These are phyloP conservation scores for Aureobasidium sp. DNA, from an alignment of 2,329 filamentous ascomycete species.

Conservation along the genomic window DNA sequence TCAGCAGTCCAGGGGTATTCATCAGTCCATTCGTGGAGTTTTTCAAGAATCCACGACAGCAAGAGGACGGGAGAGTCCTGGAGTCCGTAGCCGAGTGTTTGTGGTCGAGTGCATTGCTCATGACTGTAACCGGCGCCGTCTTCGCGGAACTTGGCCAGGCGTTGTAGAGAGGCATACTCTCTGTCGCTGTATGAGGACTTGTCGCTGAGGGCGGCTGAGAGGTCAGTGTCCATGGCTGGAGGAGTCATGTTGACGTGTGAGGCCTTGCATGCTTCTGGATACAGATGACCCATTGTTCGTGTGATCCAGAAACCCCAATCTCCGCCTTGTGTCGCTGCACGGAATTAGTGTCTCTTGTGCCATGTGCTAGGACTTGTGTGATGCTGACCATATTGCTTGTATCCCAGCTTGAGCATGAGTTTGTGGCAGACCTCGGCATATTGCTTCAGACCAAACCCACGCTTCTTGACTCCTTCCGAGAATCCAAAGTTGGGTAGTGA, in stretches of 20 bases:
- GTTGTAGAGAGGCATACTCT: slow-evolving; percentile 47
- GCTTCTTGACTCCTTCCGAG: slow-evolving; percentile 40
- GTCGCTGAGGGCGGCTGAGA: slow-evolving; percentile 51
- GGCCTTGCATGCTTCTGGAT: slow-evolving; percentile 51
- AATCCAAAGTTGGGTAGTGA: slow-evolving; percentile 53
- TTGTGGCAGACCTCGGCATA: slow-evolving; percentile 61
- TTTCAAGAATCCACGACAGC: slow-evolving; percentile 75
- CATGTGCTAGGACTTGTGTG: no score
- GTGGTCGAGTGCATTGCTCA: slow-evolving; percentile 60
- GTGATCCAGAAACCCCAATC: slow-evolving; percentile 66
- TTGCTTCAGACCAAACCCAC: slow-evolving; percentile 52
- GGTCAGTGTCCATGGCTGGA: slow-evolving; percentile 41
- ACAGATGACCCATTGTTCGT: slow-evolving; percentile 53
- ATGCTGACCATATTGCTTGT: slow-evolving; percentile 47
- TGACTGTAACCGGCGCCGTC: slow-evolving; percentile 55
- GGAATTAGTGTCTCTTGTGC: neutral
- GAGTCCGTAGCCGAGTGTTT: slow-evolving; percentile 64
- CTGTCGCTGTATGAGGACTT: slow-evolving; percentile 47
- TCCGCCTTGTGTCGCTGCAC: slow-evolving; percentile 50
- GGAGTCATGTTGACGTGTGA: slow-evolving; percentile 57
- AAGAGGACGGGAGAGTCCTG: slow-evolving; percentile 63
- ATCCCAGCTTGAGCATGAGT: slow-evolving; percentile 63
- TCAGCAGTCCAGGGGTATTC: slow-evolving; percentile 66
- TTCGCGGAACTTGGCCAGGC: slow-evolving; percentile 50
- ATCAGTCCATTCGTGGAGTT: slow-evolving; percentile 71